A percentile compares a stretch with the other conserved stretches of the same genome.
These are phyloP conservation scores for Talaromyces sp. DNA, from an alignment of 2,329 filamentous ascomycete species.

Conservation along the genomic window DNA sequence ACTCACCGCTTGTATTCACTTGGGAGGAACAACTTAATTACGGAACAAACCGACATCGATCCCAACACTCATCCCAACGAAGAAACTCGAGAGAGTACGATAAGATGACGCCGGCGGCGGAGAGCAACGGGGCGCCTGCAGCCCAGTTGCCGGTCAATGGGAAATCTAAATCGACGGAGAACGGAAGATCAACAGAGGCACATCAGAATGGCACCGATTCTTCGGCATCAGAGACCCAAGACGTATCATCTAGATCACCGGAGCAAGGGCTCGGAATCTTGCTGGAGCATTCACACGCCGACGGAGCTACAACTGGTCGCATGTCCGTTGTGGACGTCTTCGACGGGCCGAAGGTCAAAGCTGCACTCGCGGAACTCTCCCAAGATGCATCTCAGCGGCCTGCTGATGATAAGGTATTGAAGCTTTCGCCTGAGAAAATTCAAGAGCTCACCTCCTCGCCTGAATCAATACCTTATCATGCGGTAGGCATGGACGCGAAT, in stretches of 20 bases:
- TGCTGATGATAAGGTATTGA: conserved; percentile 46
- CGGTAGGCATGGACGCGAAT: conserved; percentile 32
- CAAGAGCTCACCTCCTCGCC: conserved; percentile 58
- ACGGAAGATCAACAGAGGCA: background rate
- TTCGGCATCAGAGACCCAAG: background rate
- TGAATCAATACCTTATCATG: conserved; percentile 55
- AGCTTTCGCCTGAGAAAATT: conserved; percentile 58
- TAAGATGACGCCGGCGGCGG: background rate
- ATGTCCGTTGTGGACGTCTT: conserved; percentile 35
- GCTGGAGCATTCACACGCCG: conserved; percentile 15
- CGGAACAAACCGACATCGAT: background rate
- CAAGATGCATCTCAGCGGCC: conserved; percentile 26
- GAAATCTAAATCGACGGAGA: background rate
- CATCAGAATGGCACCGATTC: background rate
- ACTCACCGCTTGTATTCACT: background rate
- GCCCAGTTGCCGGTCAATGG: background rate
- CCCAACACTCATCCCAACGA: background rate
- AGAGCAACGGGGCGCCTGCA: background rate
- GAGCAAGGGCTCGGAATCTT: conserved; percentile 26
- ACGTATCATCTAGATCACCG: conserved; percentile 1
- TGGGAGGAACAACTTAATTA: background rate
- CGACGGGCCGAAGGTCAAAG: conserved; percentile 28
- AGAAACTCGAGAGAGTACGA: background rate
- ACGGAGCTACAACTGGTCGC: conserved; percentile 15
- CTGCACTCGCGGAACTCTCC: conserved; percentile 26